Evolutionary conservation across 176 grass and related monocot species (phyloP), one percentile per base, ranked within the genome.

Genomic region (Phoenix roebelenii): DNA sequence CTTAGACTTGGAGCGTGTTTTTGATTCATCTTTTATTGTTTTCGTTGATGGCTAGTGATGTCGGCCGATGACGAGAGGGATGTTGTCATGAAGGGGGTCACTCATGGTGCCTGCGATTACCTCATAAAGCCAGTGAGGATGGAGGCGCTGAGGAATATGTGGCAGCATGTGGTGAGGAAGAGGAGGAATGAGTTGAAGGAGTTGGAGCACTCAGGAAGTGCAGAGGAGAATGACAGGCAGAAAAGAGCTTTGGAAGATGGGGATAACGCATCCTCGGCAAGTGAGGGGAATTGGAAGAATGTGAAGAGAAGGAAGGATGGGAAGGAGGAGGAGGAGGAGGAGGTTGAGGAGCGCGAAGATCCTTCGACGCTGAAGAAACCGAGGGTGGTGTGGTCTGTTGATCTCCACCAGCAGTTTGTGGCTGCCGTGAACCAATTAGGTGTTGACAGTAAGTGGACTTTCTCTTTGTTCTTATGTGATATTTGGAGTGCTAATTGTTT

Each of bases 351-450:
- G n/a, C 52, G 18, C 12, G 65, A 32, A 22, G 65, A 56, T 22
- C 12, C 51, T 49, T 19, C 56, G 9, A 22, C 23, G 3, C 3
- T 50, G 49, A 72, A 72, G 69, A 72, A 72, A 16, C 58, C 19
- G 0, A 60, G 69, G 16, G 69, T 72, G 15, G 69, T 72, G 1
- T 72, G 69, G 69, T 51, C 57, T 28, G 44, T 7, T 12, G 69
- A 72, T 25, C 57, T 72, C 6, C 69, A 72, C 39, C 44, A 60
- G 18, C 18, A 51, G 9, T 72, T 72, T 32, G 39, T 72, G 16
- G 57, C 5, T 16, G 69, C 56, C 14, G 69, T 72, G 22, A 18
- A 72, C 14, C 22, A 72, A 32, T 22, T 72, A 24, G 44, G 48
- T 9, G 3, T 55, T 1, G 51, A 68, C 14, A 68, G 65, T 68